Conservation (phyloP, 2,329 filamentous ascomycete species). For the Aspergillus awamori region DNA sequence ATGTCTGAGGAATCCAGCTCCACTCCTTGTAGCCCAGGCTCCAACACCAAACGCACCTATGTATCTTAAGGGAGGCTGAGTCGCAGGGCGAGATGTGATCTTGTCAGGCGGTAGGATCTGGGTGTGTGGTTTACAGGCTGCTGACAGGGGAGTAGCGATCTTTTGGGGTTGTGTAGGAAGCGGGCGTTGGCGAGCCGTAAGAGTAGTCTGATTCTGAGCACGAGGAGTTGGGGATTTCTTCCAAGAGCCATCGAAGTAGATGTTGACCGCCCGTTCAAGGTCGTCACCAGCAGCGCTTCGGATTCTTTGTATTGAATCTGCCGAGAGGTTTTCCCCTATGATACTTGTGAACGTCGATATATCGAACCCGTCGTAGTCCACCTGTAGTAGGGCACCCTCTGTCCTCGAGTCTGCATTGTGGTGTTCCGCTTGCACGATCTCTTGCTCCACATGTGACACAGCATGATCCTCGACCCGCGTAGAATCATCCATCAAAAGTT, state of each 20-base stretch:
- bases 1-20: slow-evolving; percentile 72
- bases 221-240: slow-evolving; percentile 36
- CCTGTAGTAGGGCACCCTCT: slow-evolving; percentile 1
- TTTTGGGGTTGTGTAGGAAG: slow-evolving; percentile 10
- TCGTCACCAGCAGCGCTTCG: slow-evolving; percentile 55
- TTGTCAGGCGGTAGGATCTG: slow-evolving; percentile 10
- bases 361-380: slow-evolving; percentile 52
- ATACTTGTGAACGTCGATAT: slow-evolving; percentile 58
- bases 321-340: slow-evolving; percentile 56
- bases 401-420: background rate
- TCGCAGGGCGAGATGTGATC: slow-evolving; percentile 19
- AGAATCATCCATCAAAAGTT: too few relatives aligned
- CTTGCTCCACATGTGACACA: background rate
- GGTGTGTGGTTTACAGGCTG: background rate
- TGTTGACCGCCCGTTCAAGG: slow-evolving; percentile 64
- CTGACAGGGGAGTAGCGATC: background rate
- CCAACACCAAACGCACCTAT: slow-evolving; percentile 89
- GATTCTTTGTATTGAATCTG: slow-evolving; percentile 51
- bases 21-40: slow-evolving; percentile 89
- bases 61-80: slow-evolving; percentile 65
- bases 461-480: background rate
- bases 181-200: slow-evolving; percentile 16
- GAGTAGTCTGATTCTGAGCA: slow-evolving; percentile 14
- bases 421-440: background rate
- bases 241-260: slow-evolving; percentile 68